These are phyloP conservation scores for Pelargonium myrrhifolium DNA, from an alignment of 441 rosid genomes.

Conservation along the genomic window DNA sequence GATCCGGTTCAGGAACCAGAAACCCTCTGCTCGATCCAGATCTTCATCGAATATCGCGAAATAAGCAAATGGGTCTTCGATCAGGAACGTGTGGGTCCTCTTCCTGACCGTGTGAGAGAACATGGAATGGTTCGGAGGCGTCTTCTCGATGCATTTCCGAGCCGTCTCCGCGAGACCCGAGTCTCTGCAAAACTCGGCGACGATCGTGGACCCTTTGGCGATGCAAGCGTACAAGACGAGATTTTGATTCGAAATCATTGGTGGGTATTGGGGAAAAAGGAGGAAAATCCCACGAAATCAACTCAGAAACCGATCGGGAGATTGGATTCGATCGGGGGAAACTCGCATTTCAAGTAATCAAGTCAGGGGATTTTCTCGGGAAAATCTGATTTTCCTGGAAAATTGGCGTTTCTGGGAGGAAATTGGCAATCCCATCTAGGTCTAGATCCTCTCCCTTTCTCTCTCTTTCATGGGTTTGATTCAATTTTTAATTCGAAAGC, in stretches of 20 bases:
- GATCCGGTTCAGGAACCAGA: constrained; percentile 49
- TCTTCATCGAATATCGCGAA: constrained; percentile 45
- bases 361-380: not conserved
- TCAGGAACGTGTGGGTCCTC: constrained; percentile 55
- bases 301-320: not conserved
- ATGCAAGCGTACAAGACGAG: constrained; percentile 54
- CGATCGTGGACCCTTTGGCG: constrained; percentile 50
- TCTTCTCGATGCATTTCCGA: constrained; percentile 44
- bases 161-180: constrained; percentile 19
- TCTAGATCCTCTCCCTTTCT: not conserved
- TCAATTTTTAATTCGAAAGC: not conserved
- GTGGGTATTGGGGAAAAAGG: not conserved
- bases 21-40: constrained; percentile 40
- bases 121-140: constrained; percentile 65
- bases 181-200: constrained; percentile 50
- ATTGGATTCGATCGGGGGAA: not conserved
- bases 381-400: not conserved
- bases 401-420: not conserved
- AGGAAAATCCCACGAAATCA: too few species aligned
- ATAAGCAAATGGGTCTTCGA: constrained; percentile 47
- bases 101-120: constrained; percentile 58
- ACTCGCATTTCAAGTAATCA: too few species aligned
- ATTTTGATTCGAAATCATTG: constrained; percentile 58
- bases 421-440: not conserved
- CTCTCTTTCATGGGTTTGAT: not conserved